Base-by-base conservation (phyloP, 2,329 filamentous ascomycete species). In the Ilyonectria destructans region DNA sequence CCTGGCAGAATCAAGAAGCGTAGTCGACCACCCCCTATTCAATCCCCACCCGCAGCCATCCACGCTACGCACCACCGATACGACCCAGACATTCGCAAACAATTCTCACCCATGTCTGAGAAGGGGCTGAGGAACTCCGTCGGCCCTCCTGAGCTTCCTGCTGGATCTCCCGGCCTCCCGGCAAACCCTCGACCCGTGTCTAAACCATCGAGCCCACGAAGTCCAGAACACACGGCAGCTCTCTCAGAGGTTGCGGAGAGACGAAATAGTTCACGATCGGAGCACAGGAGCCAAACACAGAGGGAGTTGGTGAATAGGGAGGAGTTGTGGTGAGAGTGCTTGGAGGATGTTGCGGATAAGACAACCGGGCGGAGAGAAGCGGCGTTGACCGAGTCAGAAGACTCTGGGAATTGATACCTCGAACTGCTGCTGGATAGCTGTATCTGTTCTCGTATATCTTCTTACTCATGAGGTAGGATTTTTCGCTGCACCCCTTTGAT, bases 61-160 rank as follows among this genome's bases (percentile, higher is more conserved):
- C 71, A 78, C 35, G 71, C 69, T 17, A 73, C 75, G 5, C 79
- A 81, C 49, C 74, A 77, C 56, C 70, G 79, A 52, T 81, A 80
- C 64, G 77, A 81, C 35, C 79, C 79, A 4, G 71, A 79, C 43
- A 80, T 81, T 29, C 75, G 79, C 55, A 75, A 74, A 10, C 77
- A 80, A 33, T 56, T 76, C 43, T 78, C 77, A 1, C 76, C 77
- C 6, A 69, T 52, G 7, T 79, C 76, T 2, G 74, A 71, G 21
- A 69, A 67, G 12, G 65, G 63, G 1, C 31, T 59, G 4, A 66
- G 73, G 23, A 69, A 62, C 17, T 74, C 75, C 13, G 35, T 33
- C 2, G 65, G 69, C 6, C 72, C 73, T 1, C 74, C 75, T 4
- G 75, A 74, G 46, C 19, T 74, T 17, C 73, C 73, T 1, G 69